These are phyloP conservation scores for Hordeum pubiflorum DNA, from an alignment of 202 grass and related monocot genomes.

Conservation along the genomic window DNA sequence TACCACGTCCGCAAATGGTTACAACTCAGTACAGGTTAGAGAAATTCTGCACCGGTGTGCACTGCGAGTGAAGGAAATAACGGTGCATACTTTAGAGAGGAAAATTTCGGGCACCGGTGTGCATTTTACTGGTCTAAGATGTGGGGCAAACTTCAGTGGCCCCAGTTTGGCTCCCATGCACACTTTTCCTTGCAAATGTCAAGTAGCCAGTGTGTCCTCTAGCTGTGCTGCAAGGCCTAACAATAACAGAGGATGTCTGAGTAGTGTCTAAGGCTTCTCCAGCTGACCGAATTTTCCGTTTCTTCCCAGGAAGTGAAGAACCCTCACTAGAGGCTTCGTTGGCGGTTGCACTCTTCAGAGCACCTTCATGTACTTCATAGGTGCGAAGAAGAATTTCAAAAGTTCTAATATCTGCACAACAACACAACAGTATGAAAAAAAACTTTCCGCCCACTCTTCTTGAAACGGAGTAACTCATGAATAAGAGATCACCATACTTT, in stretches of 20 bases:
- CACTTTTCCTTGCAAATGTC: slow-evolving; percentile 62
- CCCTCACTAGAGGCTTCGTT: slow-evolving; percentile 29
- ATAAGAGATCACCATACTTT: background rate
- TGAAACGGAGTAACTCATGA: background rate
- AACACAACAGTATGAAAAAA: background rate
- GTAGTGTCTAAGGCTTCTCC: slow-evolving; percentile 15
- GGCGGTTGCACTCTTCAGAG: slow-evolving; percentile 16
- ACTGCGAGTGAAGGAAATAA: too few species aligned
- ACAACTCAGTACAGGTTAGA: background rate
- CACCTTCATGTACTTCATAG: slow-evolving; percentile 57
- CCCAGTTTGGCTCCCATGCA: slow-evolving; percentile 21
- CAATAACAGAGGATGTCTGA: slow-evolving; percentile 41
- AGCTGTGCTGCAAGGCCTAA: slow-evolving; percentile 50
- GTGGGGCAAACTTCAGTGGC: background rate
- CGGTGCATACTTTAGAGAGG: background rate
- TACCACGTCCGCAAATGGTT: background rate
- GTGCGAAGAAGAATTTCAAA: slow-evolving; percentile 79
- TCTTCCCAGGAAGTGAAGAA: slow-evolving; percentile 52
- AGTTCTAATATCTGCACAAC: slow-evolving; percentile 74
- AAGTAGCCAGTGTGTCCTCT: slow-evolving; percentile 87
- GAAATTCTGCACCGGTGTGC: background rate
- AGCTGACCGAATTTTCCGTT: slow-evolving; percentile 18
- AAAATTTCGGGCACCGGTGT: background rate
- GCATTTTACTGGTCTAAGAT: background rate
- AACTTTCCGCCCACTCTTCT: background rate